Conservation (phyloP, 1,284 basidiomycete species). For the Tausonia pullulans region DNA sequence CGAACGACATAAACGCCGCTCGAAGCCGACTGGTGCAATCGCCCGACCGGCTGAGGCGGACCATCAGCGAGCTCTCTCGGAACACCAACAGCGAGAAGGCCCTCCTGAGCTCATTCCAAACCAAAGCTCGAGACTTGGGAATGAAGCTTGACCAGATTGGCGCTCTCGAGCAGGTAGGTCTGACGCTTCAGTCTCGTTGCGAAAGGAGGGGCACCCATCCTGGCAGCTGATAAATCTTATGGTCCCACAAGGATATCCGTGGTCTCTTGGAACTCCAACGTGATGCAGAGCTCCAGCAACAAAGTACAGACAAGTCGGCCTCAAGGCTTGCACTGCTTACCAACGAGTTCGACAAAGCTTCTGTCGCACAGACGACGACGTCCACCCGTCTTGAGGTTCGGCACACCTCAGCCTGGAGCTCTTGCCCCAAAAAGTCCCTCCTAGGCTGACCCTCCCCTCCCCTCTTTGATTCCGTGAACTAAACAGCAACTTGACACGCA, state of each 20-base stretch:
- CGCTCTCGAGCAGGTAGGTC: slow-evolving; percentile 57
- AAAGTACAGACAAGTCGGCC: neutral
- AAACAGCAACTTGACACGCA: slow-evolving; percentile 60
- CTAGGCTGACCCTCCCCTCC: neutral
- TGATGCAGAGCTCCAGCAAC: slow-evolving; percentile 14
- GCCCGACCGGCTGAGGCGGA: slow-evolving; percentile 69
- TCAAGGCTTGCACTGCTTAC: neutral
- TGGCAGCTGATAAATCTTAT: neutral
- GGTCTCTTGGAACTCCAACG: slow-evolving; percentile 30
- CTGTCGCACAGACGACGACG: slow-evolving; percentile 1
- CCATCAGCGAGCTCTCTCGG: slow-evolving; percentile 57
- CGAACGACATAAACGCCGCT: slow-evolving; percentile 48
- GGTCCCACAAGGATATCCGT: slow-evolving; percentile 23
- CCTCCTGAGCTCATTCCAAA: slow-evolving; percentile 48
- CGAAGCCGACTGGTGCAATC: slow-evolving; percentile 70
- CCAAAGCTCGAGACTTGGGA: slow-evolving; percentile 61
- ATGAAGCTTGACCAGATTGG: slow-evolving; percentile 56
- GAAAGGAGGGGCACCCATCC: no score
- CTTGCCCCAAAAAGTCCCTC: neutral
- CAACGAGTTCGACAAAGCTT: slow-evolving; percentile 5
- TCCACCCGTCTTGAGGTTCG: neutral
- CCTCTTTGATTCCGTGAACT: neutral
- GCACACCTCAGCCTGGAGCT: neutral
- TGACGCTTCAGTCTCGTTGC: neutral
- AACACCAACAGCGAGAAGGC: slow-evolving; percentile 49